phyloP scores from a whole-genome alignment of 345 rosid species.

The Psidium guajava region DNA sequence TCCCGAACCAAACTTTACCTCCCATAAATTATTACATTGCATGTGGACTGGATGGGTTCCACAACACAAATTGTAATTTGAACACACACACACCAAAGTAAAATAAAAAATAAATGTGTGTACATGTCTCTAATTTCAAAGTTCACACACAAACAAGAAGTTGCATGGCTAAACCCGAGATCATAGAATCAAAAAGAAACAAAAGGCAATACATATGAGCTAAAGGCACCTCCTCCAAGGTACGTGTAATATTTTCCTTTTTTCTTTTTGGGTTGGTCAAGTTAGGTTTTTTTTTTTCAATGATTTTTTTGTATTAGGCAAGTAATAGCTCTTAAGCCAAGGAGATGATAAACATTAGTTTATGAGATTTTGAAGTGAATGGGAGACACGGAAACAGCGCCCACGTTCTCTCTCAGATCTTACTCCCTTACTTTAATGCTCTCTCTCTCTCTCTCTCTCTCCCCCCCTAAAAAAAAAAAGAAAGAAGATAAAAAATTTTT shows the following conservation, averaged over 20 bases:
- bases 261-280: constrained; percentile 18
- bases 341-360: constrained; percentile 36
- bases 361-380: constrained; percentile 11
- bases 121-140: neutral
- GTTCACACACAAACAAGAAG: neutral
- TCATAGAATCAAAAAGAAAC: neutral
- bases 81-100: neutral
- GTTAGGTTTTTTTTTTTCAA: constrained; percentile 19
- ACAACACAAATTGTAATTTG: neutral
- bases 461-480: neutral
- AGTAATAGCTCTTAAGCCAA: constrained; percentile 55
- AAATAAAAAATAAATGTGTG: neutral
- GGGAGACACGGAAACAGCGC: constrained; percentile 84
- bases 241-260: neutral
- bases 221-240: neutral
- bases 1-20: neutral
- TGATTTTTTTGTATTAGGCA: neutral
- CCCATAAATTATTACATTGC: neutral
- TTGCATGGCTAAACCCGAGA: neutral
- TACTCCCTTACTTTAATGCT: constrained; percentile 6
- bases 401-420: constrained; percentile 70
- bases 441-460: neutral
- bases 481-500: neutral
- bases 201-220: neutral
- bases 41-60: neutral